Evolutionary conservation across 2,329 filamentous ascomycete genomes (phyloP), one percentile per base, ranked within the genome.

Genomic region (Paraphaeosphaeria sporulosa): DNA sequence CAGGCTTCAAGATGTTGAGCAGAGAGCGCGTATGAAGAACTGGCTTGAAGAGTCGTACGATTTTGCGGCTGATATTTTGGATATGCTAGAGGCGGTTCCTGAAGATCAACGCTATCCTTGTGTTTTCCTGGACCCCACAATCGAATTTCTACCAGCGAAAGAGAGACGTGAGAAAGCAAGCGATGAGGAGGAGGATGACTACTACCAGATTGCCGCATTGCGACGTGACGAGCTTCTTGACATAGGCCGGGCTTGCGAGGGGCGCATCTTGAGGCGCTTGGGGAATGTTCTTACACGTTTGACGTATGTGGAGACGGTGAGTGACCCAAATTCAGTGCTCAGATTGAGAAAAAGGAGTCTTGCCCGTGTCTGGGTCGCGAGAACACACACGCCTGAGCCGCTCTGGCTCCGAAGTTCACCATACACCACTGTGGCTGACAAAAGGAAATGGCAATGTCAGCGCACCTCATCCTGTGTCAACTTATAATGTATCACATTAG

Each of bases 31-130:
- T 0, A 80, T 84, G 79, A 82, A 80, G 65, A 61, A 57, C 0
- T 86, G 84, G 84, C 71, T 86, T 2, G 82, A 82, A 12, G 81
- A 81, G 57, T 85, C 83, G 1, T 85, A 85, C 64, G 80, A 85
- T 65, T 82, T 78, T 61, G 77, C 74, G 0, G 78, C 71, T 5
- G 82, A 85, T 25, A 81, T 85, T 7, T 58, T 75, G 25, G 71
- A 76, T 0, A 61, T 72, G 5, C 77, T 85, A 27, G 62, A 73
- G 4, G 53, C 66, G 0, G 76, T 85, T 1, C 70, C 79, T 0
- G 71, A 73, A 1, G 68, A 73, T 12, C 72, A 81, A 13, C 70
- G 70, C 25, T 85, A 80, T 57, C 83, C 83, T 1, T 81, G 83
- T 32, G 79, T 85, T 3, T 83, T 79, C 62, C 73, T 85, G 7